Evolutionary conservation across 176 grass and related monocot genomes (phyloP).

Genomic region (Triticum dicoccoides): DNA sequence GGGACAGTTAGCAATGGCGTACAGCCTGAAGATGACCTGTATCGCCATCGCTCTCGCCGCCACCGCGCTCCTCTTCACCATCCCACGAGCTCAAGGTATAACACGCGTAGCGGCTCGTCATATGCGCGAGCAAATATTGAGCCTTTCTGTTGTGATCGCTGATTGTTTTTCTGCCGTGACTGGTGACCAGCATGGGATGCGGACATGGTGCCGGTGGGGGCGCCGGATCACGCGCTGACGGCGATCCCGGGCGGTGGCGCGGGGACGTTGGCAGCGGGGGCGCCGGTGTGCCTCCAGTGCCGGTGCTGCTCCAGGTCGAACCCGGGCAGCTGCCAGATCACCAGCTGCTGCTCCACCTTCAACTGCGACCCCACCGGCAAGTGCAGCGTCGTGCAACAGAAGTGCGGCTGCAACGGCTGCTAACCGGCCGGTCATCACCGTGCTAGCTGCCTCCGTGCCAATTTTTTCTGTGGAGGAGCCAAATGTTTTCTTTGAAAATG

Average conservation of each 20-base stretch:
- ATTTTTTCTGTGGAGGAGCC: neutral
- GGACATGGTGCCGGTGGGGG: neutral
- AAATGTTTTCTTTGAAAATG: neutral
- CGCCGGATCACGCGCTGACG: neutral
- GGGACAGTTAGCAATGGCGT: no score
- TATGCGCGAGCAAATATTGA: neutral
- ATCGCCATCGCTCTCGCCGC: no score
- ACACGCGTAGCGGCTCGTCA: no score
- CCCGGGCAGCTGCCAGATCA: neutral
- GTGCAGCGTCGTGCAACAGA: neutral
- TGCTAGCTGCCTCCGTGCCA: neutral
- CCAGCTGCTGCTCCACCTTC: neutral
- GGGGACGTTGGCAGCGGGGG: neutral
- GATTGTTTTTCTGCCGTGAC: neutral
- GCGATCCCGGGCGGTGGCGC: neutral
- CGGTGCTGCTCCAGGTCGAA: neutral
- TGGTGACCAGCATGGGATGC: neutral
- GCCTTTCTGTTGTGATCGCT: neutral
- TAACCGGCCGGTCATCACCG: neutral
- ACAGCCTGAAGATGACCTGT: no score
- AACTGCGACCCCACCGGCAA: neutral
- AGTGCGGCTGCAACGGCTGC: constrained; percentile 7
- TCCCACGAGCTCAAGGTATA: no score
- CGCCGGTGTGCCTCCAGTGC: constrained; percentile 12
- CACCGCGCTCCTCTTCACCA: no score